Evolutionary conservation across 2,329 filamentous ascomycete species (phyloP), one percentile per base, ranked within the genome.

Genomic region (Tolypocladium cylindrosporum): DNA sequence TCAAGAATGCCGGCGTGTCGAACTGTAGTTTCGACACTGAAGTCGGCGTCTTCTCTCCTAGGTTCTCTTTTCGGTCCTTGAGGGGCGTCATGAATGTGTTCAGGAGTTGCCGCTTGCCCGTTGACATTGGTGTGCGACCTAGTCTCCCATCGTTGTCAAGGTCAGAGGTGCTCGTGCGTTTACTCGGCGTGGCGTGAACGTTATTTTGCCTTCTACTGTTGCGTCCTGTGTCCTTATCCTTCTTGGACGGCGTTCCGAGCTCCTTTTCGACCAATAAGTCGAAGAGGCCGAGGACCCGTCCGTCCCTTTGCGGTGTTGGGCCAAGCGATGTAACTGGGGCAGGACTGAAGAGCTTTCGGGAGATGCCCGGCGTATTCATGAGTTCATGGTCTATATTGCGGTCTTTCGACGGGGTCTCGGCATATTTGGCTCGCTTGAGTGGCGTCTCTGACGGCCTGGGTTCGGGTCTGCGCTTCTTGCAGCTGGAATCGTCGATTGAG

Each of bases 221-320:
- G 57, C 56, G 24, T 19, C 53, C 19, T 11, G 56, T 59, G 68
- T 74, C 61, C 24, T 60, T 64, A 19, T 65, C 62, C n/a, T 58
- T 76, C 55, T 74, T 79, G 6, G 80, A 79, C 1, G 82, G 80
- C 6, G 79, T 80, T 39, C 74, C 74, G 31, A 77, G 70, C 27
- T 77, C 76, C 48, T 76, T 75, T 58, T 81, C 77, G 34, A 77
- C 74, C 9, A 91, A 74, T 13, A 88, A 73, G 67, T 93, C 90
- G 68, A 94, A 94, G 21, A 94, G 74, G 5, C 90, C 89, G 2
- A 94, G 77, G 1, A 91, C 86, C 24, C 83, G 83, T 36, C 90
- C 90, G 68, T 93, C 88, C 61, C 85, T 84, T 66, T 93, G 90
- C 3, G 90, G 90, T 14, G 90, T 94, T 1, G 90, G 90, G 2